phyloP scores from a whole-genome alignment of 2,329 filamentous ascomycete species.

The Colletotrichum cuscutae region DNA sequence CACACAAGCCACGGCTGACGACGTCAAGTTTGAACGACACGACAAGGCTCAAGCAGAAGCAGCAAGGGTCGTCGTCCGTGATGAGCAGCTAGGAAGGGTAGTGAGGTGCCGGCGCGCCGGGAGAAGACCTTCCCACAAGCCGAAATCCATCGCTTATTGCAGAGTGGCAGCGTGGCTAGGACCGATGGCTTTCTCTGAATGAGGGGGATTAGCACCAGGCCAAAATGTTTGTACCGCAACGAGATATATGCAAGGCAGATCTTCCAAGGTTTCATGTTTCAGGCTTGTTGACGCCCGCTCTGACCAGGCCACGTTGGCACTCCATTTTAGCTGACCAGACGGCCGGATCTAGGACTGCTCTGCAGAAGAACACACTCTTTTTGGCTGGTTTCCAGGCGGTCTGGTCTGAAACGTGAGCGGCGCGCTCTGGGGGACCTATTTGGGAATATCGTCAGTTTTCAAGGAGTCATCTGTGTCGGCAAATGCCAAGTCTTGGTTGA shows the following conservation, averaged over 20 bases:
- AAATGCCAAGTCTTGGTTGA: not conserved
- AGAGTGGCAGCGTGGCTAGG: conserved; percentile 14
- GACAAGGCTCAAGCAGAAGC: not conserved
- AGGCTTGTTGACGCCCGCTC: conserved; percentile 29
- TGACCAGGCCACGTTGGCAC: conserved; percentile 29
- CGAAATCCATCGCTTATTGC: conserved; percentile 26
- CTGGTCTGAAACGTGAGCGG: conserved; percentile 26
- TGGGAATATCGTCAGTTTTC: conserved; percentile 15
- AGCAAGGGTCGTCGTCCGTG: not conserved
- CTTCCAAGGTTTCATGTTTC: conserved; percentile 33
- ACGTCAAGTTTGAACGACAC: not conserved
- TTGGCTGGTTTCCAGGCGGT: not conserved
- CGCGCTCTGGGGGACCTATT: not conserved
- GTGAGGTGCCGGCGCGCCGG: conserved; percentile 19
- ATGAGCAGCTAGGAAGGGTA: conserved; percentile 5
- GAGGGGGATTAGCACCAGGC: not conserved
- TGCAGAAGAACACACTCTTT: conserved; percentile 2
- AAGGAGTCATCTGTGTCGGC: not conserved
- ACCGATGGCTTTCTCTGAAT: not conserved
- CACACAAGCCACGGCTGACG: not conserved
- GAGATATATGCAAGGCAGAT: conserved; percentile 32
- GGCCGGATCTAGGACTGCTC: conserved; percentile 25
- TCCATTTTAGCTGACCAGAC: conserved; percentile 25
- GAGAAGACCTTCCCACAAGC: conserved; percentile 21
- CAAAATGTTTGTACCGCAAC: not conserved